Percentiles rank a stretch among this genome's conserved stretches.
These are phyloP conservation scores for Lentinula novae-zelandiae DNA, from an alignment of 1,284 basidiomycete genomes.

Conservation along the genomic window DNA sequence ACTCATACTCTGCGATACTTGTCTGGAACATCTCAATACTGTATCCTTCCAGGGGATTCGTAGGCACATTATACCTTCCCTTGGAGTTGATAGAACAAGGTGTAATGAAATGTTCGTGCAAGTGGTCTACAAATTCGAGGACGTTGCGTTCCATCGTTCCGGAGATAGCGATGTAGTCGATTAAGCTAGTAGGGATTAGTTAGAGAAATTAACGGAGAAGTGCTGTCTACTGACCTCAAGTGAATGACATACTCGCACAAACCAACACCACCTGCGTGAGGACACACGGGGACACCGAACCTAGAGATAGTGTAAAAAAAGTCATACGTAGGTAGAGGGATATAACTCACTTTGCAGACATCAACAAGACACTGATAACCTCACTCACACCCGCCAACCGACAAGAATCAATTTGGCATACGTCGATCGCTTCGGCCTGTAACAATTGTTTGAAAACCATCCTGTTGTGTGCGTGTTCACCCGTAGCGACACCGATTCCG, in stretches of 20 bases:
- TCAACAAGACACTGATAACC: slow-evolving; percentile 88
- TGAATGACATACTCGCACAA: slow-evolving; percentile 93
- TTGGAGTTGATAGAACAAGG: slow-evolving; percentile 85
- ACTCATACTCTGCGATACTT: slow-evolving; percentile 74
- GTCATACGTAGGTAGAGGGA: neutral
- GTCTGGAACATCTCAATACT: slow-evolving; percentile 76
- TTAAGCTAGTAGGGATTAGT: slow-evolving; percentile 44
- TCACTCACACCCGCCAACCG: slow-evolving; percentile 92
- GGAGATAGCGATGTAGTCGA: slow-evolving; percentile 91
- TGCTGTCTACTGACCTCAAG: slow-evolving; percentile 45
- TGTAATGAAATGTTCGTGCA: slow-evolving; percentile 90
- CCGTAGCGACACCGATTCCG: slow-evolving; percentile 92
- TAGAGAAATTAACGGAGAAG: neutral
- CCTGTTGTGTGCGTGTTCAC: slow-evolving; percentile 93
- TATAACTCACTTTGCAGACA: slow-evolving; percentile 78
- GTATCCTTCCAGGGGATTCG: slow-evolving; percentile 65
- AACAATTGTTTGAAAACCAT: slow-evolving; percentile 98
- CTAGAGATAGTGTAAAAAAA: slow-evolving; percentile 28
- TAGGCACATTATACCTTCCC: slow-evolving; percentile 84
- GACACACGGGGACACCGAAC: slow-evolving; percentile 86
- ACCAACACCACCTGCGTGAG: slow-evolving; percentile 94
- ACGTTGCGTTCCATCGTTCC: slow-evolving; percentile 93
- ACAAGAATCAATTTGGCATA: slow-evolving; percentile 96
- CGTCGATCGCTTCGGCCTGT: slow-evolving; percentile 91
- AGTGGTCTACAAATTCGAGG: slow-evolving; percentile 84